These are phyloP conservation scores for Agaricus subrufescens DNA, from an alignment of 768 basidiomycete genomes.

Conservation along the genomic window DNA sequence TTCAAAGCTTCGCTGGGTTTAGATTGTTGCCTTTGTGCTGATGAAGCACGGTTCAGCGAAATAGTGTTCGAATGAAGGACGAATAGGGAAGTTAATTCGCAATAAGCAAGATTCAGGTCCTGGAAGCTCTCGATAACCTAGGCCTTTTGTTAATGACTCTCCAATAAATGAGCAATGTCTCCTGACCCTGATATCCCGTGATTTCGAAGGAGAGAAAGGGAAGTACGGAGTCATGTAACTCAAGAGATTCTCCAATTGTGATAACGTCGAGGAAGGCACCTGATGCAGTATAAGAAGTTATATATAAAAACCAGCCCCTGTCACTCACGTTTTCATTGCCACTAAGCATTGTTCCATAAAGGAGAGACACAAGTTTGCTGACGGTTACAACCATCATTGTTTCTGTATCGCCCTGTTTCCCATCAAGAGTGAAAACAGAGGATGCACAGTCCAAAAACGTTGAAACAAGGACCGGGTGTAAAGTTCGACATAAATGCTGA, in stretches of 20 bases:
- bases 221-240: constrained; percentile 81
- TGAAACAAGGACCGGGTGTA: constrained; percentile 78
- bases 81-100: constrained; percentile 68
- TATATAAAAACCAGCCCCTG: background rate
- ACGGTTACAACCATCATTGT: constrained; percentile 55
- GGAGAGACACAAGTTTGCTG: constrained; percentile 47
- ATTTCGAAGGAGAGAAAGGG: constrained; percentile 54
- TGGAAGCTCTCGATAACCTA: constrained; percentile 66
- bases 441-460: constrained; percentile 89
- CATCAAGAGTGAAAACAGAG: constrained; percentile 67
- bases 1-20: constrained; percentile 11
- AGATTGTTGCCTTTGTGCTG: constrained; percentile 14
- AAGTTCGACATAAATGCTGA: constrained; percentile 63
- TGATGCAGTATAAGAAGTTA: constrained; percentile 6
- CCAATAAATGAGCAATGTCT: background rate
- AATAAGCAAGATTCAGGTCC: constrained; percentile 71
- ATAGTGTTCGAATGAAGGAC: constrained; percentile 32
- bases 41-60: constrained; percentile 13
- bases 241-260: constrained; percentile 56
- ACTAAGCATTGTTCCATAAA: constrained; percentile 58
- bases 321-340: constrained; percentile 32
- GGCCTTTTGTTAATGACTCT: constrained; percentile 4
- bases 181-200: constrained; percentile 56
- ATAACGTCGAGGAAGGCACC: constrained; percentile 22
- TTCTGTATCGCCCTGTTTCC: constrained; percentile 54